Base-by-base conservation (phyloP, 768 basidiomycete species). In the Candolleomyces efflorescens region DNA sequence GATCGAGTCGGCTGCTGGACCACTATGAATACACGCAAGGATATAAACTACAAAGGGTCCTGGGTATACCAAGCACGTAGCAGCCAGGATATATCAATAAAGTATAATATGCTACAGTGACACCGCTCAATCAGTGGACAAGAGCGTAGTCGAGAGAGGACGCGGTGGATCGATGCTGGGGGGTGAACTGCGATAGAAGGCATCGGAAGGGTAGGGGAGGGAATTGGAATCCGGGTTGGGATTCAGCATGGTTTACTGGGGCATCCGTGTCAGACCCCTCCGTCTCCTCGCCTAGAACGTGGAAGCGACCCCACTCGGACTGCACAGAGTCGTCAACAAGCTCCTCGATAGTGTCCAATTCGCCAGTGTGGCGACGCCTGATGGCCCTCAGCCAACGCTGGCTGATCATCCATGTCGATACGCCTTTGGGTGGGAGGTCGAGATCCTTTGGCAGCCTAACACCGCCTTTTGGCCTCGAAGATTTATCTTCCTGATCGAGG, bases 321-420 rank as follows among this genome's bases (percentile, higher is more conserved):
- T 77, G 80, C 17, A 70, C 68, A 0, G 75, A 70, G 38, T 84
- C 81, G 12, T 74, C 66, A 45, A 54, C 36, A 5, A 79, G 64
- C 24, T 77, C 78, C 55, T 70, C 67, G 43, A 88, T 39, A 45
- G 69, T 60, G 12, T 71, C 71, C 11, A 67, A 63, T 1, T 87
- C 66, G 62, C 86, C 86, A 5, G 78, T 78, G 15, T 80, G 78
- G 39, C 68, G 70, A 7, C 47, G 61, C 59, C 71, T 73, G 51
- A 80, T 71, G 43, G 68, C 63, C 27, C 70, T 71, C 51, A 84
- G 61, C 89, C 89, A 91, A 18, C 79, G 71, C 64, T 77, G 77
- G 68, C 88, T 90, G 60, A 91, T 75, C 89, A 90, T 91, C 89
- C 89, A 91, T 18, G 76, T 74, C 5, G 83, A 76, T 9, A 85